Percentiles rank a stretch among this genome's conserved stretches.
phyloP scores from a whole-genome alignment of 1,284 basidiomycete genomes.

The Apiotrichum brassicae region DNA sequence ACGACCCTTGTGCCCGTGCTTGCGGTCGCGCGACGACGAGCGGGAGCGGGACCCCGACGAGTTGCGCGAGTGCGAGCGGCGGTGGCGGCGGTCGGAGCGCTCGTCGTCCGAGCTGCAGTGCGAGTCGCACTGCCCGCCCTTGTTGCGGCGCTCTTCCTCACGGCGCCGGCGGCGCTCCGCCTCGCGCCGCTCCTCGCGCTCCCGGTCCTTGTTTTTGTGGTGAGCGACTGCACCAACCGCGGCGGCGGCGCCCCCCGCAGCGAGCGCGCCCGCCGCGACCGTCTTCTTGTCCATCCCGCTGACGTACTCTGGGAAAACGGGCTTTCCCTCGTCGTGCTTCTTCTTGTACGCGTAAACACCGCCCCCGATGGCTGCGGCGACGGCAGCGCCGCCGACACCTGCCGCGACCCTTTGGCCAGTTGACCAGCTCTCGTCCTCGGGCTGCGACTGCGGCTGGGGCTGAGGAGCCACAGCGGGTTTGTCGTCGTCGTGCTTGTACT shows the following conservation, averaged over 20 bases:
- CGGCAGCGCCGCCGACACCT: not conserved
- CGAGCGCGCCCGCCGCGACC: not conserved
- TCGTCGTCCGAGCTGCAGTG: not conserved
- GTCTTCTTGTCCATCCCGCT: no score
- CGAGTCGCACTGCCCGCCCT: no score
- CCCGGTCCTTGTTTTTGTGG: not conserved
- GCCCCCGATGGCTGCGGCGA: not conserved
- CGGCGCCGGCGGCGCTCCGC: not conserved
- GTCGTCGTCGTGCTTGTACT: not conserved
- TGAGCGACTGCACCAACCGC: not conserved
- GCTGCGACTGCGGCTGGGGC: not conserved
- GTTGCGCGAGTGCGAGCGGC: no score
- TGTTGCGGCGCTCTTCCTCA: no score
- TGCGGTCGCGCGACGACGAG: no score
- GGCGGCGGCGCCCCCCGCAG: not conserved
- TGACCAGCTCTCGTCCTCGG: no score
- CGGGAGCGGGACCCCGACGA: not conserved
- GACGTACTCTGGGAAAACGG: no score
- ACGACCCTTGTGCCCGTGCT: no score
- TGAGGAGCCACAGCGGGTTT: not conserved
- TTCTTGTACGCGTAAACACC: slow-evolving; percentile 12
- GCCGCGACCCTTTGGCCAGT: not conserved
- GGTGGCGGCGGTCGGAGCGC: not conserved
- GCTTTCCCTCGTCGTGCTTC: slow-evolving; percentile 5
- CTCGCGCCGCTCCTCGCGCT: not conserved